Percentiles rank a stretch among this genome's conserved stretches.
Conservation (phyloP, 2,329 filamentous ascomycete species). For the Sordariomycetes sp. region DNA sequence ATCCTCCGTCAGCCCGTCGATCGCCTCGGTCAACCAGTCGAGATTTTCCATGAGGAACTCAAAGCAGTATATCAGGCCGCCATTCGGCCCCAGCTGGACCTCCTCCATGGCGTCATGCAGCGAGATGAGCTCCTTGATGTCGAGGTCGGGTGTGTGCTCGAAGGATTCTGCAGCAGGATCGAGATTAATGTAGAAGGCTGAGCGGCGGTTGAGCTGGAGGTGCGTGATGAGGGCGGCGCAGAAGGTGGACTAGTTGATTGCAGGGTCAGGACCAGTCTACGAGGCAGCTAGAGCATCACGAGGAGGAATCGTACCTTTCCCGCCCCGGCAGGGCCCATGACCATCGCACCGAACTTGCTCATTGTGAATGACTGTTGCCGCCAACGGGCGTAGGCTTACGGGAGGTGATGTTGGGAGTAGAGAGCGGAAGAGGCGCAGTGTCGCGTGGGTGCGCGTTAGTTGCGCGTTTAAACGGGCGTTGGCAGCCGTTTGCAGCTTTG, state of each 20-base stretch:
- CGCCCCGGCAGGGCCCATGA: conserved; percentile 93
- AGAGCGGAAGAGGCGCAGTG: no score
- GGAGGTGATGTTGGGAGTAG: no score
- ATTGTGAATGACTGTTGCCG: conserved; percentile 41
- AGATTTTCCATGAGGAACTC: conserved; percentile 93
- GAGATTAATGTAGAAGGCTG: conserved; percentile 95
- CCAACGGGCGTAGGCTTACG: no score
- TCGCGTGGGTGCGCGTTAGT: no score
- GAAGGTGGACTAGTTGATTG: conserved; percentile 65
- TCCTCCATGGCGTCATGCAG: conserved; percentile 97
- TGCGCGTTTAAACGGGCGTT: no score
- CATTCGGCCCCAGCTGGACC: conserved; percentile 81
- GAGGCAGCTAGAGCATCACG: neutral
- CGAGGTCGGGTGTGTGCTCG: conserved; percentile 82
- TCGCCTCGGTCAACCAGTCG: conserved; percentile 78
- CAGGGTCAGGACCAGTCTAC: neutral
- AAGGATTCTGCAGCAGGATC: conserved; percentile 93
- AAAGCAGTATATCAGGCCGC: conserved; percentile 91
- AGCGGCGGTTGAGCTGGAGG: conserved; percentile 81
- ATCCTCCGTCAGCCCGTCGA: conserved; percentile 83
- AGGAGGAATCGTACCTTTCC: conserved; percentile 57
- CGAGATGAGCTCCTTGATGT: conserved; percentile 91
- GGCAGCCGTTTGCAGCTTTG: neutral
- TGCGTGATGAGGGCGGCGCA: conserved; percentile 90
- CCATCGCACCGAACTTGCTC: conserved; percentile 90